phyloP scores from a whole-genome alignment of 1,139 yeast genomes.

The Spencermartinsiella ligniputridi region DNA sequence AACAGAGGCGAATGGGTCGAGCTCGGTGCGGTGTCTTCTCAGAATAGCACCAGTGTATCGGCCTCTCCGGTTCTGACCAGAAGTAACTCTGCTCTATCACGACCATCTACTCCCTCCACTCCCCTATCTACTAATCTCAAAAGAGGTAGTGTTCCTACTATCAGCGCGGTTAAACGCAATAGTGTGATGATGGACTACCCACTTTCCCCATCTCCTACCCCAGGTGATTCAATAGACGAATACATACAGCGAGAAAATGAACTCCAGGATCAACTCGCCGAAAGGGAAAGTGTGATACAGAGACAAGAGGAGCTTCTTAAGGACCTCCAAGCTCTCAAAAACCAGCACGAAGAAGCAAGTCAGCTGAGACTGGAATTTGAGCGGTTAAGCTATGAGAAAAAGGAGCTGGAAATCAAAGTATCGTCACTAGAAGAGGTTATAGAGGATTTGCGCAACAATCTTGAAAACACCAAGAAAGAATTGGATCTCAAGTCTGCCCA shows the following conservation, averaged over 20 bases:
- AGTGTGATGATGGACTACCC: constrained; percentile 2
- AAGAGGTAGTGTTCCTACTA: constrained; percentile 6
- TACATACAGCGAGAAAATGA: constrained; percentile 33
- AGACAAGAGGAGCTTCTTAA: constrained; percentile 22
- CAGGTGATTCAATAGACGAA: constrained; percentile 23
- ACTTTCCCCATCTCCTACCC: not conserved
- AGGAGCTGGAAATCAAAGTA: constrained; percentile 29
- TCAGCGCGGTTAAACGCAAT: constrained; percentile 2
- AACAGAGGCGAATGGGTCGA: constrained; percentile 35
- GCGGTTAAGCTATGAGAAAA: constrained; percentile 28
- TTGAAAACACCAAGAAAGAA: constrained; percentile 9
- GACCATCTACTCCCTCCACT: not conserved
- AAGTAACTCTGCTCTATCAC: constrained; percentile 4
- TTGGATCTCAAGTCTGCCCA: constrained; percentile 1
- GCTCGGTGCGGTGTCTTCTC: constrained; percentile 11
- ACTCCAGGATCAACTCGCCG: constrained; percentile 33
- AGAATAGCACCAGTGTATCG: not conserved
- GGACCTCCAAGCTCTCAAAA: constrained; percentile 9
- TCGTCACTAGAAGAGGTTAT: constrained; percentile 29
- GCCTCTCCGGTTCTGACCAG: constrained; percentile 7
- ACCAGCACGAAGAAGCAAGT: constrained; percentile 7
- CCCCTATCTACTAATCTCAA: not conserved
- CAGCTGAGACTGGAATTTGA: constrained; percentile 27
- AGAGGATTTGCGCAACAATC: constrained; percentile 17
- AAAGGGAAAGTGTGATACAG: constrained; percentile 29